phyloP scores from a whole-genome alignment of 257 asterid species.

The Petunia axillaris region DNA sequence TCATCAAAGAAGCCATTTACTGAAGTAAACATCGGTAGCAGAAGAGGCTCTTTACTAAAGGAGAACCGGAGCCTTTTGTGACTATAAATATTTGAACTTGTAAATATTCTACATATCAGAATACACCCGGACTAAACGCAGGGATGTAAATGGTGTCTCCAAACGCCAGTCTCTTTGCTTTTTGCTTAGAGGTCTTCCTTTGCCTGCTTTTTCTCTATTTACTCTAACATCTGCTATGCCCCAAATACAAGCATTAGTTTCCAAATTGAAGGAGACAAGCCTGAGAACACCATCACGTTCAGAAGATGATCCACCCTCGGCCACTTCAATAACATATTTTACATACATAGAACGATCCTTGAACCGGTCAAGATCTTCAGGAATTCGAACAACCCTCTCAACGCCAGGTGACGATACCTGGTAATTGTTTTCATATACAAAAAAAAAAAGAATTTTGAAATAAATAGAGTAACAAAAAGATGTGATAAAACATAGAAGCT shows the following conservation, averaged over 20 bases:
- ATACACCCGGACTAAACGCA: constrained; percentile 62
- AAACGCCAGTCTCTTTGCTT: constrained; percentile 86
- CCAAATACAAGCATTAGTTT: constrained; percentile 65
- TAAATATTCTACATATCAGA: constrained; percentile 52
- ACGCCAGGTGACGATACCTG: constrained; percentile 96
- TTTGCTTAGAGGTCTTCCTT: constrained; percentile 87
- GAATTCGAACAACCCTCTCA: constrained; percentile 72
- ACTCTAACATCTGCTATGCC: constrained; percentile 81
- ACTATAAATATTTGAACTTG: neutral
- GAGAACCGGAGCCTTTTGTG: neutral
- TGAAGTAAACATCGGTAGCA: too few species aligned
- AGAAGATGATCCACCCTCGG: constrained; percentile 44
- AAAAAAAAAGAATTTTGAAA: neutral
- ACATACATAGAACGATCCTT: constrained; percentile 82
- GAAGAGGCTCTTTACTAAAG: neutral
- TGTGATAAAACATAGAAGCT: too few species aligned
- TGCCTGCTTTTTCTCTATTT: constrained; percentile 84
- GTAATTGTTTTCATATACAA: constrained; percentile 9
- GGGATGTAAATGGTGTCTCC: constrained; percentile 61
- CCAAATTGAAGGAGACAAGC: constrained; percentile 59
- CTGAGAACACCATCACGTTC: constrained; percentile 73
- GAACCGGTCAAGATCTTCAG: constrained; percentile 83
- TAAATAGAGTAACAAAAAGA: neutral
- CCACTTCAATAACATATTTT: constrained; percentile 50
- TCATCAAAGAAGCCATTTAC: neutral